Evolutionary conservation across 2,329 filamentous ascomycete species (phyloP).

Genomic region (Alternaria sp.): DNA sequence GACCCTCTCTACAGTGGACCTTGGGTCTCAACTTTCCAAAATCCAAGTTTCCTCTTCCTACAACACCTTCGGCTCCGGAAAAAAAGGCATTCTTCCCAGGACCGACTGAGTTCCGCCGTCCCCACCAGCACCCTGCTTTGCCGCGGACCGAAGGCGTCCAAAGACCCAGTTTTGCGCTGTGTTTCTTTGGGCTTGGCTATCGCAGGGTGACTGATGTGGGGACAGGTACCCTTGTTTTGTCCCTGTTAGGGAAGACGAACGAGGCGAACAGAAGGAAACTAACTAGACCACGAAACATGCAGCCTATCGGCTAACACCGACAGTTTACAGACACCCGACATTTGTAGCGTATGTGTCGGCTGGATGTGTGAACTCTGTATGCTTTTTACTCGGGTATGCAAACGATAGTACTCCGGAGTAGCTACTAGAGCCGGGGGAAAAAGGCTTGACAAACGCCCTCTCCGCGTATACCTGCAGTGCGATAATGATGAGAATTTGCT

Average conservation of each 20-base stretch:
- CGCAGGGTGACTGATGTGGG: not conserved
- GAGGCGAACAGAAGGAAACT: not conserved
- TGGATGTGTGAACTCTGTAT: not conserved
- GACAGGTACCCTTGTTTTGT: not conserved
- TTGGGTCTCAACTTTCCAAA: not conserved
- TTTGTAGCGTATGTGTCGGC: not conserved
- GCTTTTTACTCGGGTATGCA: not conserved
- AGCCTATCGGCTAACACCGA: not conserved
- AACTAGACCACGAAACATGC: not conserved
- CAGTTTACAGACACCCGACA: not conserved
- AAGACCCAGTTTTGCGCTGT: not conserved
- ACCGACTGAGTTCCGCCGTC: not conserved
- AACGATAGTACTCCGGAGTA: not conserved
- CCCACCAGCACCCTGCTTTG: not conserved
- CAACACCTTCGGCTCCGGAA: not conserved
- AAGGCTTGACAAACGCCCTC: not conserved
- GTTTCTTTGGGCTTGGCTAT: not conserved
- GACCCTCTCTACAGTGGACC: slow-evolving; percentile 1
- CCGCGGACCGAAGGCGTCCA: not conserved
- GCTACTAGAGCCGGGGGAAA: not conserved
- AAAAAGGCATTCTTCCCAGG: not conserved
- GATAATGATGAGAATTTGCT: not conserved
- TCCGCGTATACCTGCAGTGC: not conserved
- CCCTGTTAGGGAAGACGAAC: not conserved
- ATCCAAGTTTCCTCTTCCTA: not conserved